Percentiles rank a stretch among this genome's conserved stretches.
phyloP scores from a whole-genome alignment of 768 basidiomycete genomes.

The Naganishia vishniacii region DNA sequence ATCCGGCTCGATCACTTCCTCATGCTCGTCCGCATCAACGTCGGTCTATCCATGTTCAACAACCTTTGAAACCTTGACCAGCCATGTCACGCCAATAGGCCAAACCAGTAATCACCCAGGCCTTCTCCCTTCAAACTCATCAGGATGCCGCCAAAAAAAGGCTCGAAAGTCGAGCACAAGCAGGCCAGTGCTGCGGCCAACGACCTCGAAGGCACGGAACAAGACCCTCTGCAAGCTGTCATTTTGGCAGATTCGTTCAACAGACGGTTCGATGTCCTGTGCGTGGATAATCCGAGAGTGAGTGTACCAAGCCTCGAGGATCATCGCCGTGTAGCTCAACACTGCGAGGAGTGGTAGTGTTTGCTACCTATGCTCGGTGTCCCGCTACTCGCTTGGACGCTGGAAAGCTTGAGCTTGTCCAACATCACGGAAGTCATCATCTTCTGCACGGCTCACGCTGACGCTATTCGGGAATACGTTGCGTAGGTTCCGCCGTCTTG shows the following conservation, averaged over 20 bases:
- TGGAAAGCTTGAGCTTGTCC: constrained; percentile 87
- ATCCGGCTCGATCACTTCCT: neutral
- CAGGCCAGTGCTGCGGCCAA: constrained; percentile 4
- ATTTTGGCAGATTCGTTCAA: constrained; percentile 96
- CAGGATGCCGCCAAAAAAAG: constrained; percentile 20
- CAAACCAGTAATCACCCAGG: too few species aligned
- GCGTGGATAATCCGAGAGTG: constrained; percentile 77
- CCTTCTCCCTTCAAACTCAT: too few species aligned
- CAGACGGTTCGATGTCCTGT: constrained; percentile 85
- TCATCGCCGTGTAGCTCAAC: neutral
- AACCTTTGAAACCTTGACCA: too few species aligned
- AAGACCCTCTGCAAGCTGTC: constrained; percentile 86
- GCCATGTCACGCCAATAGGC: too few species aligned
- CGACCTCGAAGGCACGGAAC: constrained; percentile 44
- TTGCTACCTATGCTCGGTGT: constrained; percentile 90
- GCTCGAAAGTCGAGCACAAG: neutral
- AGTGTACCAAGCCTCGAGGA: constrained; percentile 48
- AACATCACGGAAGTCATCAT: constrained; percentile 96
- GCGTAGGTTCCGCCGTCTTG: constrained; percentile 56
- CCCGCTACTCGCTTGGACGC: constrained; percentile 89
- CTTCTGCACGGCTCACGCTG: constrained; percentile 83
- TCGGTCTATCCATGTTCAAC: neutral
- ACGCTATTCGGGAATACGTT: constrained; percentile 76
- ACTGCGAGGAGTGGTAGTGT: constrained; percentile 56
- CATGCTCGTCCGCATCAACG: too few species aligned